Evolutionary conservation across 2,329 filamentous ascomycete species (phyloP), one percentile per base, ranked within the genome.

Genomic region (Dactylonectria estremocensis): DNA sequence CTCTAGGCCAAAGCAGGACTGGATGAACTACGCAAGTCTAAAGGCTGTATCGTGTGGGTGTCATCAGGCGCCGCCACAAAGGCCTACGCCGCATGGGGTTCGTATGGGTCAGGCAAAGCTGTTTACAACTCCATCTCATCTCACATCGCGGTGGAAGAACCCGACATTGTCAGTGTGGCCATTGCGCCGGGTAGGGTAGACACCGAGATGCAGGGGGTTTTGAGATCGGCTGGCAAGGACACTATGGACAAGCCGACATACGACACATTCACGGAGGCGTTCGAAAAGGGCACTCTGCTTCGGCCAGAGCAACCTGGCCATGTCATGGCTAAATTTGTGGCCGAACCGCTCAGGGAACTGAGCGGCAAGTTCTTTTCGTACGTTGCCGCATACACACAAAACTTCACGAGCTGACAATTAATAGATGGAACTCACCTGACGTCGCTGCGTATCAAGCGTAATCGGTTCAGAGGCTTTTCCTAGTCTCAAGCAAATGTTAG

Each of bases 191-290:
- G 95, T 2, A 90, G 93, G 52, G 92, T 97, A 8, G 93, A 97
- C 77, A 98, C 95, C 0, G 92, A 92, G 58, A 98, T 98, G 95
- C 95, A 97, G 79, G 87, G 87, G n/a, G 88, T 92, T 64, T 88
- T 99, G 64, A 86, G 96, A 57, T 91, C 95, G 53, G 78, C 82
- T 3, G 88, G 86, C 49, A 80, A 81, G 43, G 77, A 78, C 2
- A 80, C 79, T 61, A 90, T 90, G 88, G 76, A 84, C 56, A 78
- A 84, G 61, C 78, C 82, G 7, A 88, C 90, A 65, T 92, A 96
- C 79, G 84, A 87, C 8, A 85, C 83, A 31, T 98, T 98, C 75
- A 84, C 89, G 13, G 84, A 88, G 1, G 86, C 93, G 16, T 92
- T 95, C 77, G 87, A 90, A 71, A 86, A 88, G 6, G 95, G 95